Conservation (phyloP, 2,329 filamentous ascomycete species). For the Botrytis galanthina region DNA sequence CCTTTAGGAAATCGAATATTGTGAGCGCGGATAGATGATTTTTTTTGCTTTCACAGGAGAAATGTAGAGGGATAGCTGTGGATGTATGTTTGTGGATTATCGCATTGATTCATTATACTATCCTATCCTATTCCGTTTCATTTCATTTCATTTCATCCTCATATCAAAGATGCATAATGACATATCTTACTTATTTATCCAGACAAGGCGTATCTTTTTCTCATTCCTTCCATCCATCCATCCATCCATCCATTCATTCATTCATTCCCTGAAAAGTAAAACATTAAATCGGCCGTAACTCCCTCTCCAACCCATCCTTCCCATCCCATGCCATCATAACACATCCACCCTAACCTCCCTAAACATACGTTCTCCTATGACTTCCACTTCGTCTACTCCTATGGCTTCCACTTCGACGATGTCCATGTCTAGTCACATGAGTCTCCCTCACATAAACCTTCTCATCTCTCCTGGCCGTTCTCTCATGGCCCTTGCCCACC, state of each 20-base stretch:
- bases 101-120: neutral
- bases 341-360: neutral
- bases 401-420: constrained; percentile 35
- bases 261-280: neutral
- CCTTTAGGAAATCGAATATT: too few relatives aligned
- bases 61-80: neutral
- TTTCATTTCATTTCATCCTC: neutral
- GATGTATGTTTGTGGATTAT: neutral
- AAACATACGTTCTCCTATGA: constrained; percentile 38
- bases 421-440: constrained; percentile 34
- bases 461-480: constrained; percentile 8
- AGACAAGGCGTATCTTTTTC: neutral
- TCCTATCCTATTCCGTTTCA: neutral
- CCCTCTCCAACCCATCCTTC: neutral
- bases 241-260: neutral
- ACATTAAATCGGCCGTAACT: neutral
- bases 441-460: constrained; percentile 35
- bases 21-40: too few relatives aligned
- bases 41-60: too few relatives aligned
- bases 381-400: constrained; percentile 34
- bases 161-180: neutral
- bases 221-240: neutral
- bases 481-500: constrained; percentile 25
- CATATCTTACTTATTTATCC: neutral
- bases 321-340: neutral